phyloP scores from a whole-genome alignment of 2,329 filamentous ascomycete genomes.

The Cryphonectria naterciae region DNA sequence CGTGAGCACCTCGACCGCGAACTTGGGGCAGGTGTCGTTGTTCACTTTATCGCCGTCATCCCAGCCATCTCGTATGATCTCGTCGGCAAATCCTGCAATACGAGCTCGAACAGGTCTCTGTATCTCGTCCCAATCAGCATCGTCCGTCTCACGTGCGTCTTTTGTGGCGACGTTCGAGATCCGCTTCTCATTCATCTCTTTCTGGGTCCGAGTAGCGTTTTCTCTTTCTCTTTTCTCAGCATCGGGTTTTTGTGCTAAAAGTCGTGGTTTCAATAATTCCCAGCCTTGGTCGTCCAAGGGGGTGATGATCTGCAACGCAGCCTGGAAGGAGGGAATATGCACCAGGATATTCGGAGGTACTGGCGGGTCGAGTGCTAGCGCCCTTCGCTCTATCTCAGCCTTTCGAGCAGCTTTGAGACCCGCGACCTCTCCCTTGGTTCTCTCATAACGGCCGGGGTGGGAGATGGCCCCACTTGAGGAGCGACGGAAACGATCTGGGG shows the following conservation, averaged over 20 bases:
- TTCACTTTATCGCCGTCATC: slow-evolving; percentile 64
- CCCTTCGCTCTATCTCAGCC: slow-evolving; percentile 73
- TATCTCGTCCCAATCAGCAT: slow-evolving; percentile 71
- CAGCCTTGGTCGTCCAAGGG: slow-evolving; percentile 72
- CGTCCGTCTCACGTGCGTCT: slow-evolving; percentile 61
- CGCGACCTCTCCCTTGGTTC: slow-evolving; percentile 65
- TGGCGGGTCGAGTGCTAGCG: slow-evolving; percentile 67
- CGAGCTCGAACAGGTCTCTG: slow-evolving; percentile 69
- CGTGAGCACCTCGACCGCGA: slow-evolving; percentile 73
- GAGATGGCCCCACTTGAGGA: slow-evolving; percentile 25
- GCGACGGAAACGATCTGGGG: slow-evolving; percentile 30
- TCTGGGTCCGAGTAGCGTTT: slow-evolving; percentile 32
- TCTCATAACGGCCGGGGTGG: slow-evolving; percentile 43
- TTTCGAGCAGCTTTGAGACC: slow-evolving; percentile 67
- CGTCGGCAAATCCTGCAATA: slow-evolving; percentile 70
- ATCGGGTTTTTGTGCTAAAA: slow-evolving; percentile 67
- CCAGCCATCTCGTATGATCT: slow-evolving; percentile 70
- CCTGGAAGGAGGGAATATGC: slow-evolving; percentile 75
- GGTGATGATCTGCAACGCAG: slow-evolving; percentile 70
- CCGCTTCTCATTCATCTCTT: slow-evolving; percentile 28
- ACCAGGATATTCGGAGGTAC: slow-evolving; percentile 64
- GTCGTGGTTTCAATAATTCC: slow-evolving; percentile 68
- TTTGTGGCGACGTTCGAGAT: slow-evolving; percentile 42
- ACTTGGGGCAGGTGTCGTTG: slow-evolving; percentile 66
- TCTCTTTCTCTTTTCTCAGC: slow-evolving; percentile 63